Evolutionary conservation across 1,284 basidiomycete genomes (phyloP), one percentile per base, ranked within the genome.

Genomic region (Cryptococcus sp.): DNA sequence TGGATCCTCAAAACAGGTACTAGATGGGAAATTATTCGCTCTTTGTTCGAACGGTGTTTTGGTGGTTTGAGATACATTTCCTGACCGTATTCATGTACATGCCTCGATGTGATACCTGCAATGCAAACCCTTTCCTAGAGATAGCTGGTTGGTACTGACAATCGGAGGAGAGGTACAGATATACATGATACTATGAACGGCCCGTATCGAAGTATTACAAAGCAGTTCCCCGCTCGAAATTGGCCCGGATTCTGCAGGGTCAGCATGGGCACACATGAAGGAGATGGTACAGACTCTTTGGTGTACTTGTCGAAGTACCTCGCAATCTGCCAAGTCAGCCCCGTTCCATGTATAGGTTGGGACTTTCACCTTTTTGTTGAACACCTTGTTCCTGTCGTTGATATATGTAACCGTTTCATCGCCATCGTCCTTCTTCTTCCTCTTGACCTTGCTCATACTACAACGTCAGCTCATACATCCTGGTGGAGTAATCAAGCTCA

Each of bases 291-390:
- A 14, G 45, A 73, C 70, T 97, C 94, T 47, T 87, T 76, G 2
- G 94, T 98, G 68, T 97, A 94, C 68, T 94, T 92, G 80, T 97
- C 90, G 78, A 92, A 98, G 76, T 92, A 98, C 53, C 94, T 82
- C 19, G 87, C 85, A 75, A 97, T 91, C 87, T 89, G 62, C 33
- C 38, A 46, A 7, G 22, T 33, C 23, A 24, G 39, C 31, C 36
- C 23, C 10, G 10, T 22, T 26, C 38, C 19, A 19, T 37, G 5
- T 35, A 47, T 6, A 18, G 9, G 6, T 10, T 38, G 11, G 21
- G 25, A 7, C 43, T 52, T 75, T n/a, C 26, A 85, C 87, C 84
- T 97, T 98, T 77, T 93, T 93, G 82, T 97, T 98, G 80, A 97
- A 98, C 46, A 94, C 89, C 63, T 89, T 85, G 77, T 99, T 99